Evolutionary conservation across 2,329 filamentous ascomycete genomes (phyloP).

Genomic region (Talaromyces sp.): DNA sequence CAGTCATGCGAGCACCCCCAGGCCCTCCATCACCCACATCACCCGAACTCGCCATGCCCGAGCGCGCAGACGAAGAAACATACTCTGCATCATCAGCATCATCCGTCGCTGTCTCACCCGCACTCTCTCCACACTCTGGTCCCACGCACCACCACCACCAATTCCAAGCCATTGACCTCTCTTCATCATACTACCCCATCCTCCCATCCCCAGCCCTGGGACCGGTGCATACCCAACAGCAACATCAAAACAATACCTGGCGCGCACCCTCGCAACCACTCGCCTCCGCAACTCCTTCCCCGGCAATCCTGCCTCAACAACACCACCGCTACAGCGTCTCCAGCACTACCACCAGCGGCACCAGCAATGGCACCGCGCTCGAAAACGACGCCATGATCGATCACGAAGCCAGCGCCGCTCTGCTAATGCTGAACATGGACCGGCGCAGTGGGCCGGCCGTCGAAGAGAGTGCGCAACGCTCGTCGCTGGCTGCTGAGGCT

Average conservation of each 20-base stretch:
- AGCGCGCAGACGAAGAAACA: constrained; percentile 16
- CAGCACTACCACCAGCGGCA: constrained; percentile 19
- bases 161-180: background rate
- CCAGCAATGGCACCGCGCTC: constrained; percentile 12
- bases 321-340: constrained; percentile 32
- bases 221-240: constrained; percentile 16
- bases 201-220: constrained; percentile 32
- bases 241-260: background rate
- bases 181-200: constrained; percentile 19
- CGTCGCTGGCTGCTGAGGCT: background rate
- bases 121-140: constrained; percentile 25
- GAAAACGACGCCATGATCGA: constrained; percentile 51
- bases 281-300: constrained; percentile 17
- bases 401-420: constrained; percentile 76
- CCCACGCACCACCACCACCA: background rate
- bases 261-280: constrained; percentile 9
- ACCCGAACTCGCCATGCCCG: constrained; percentile 23
- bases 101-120: constrained; percentile 26
- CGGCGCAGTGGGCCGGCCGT: constrained; percentile 45
- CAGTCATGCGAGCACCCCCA: background rate
- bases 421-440: constrained; percentile 83
- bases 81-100: constrained; percentile 22
- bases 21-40: constrained; percentile 31
- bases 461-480: background rate
- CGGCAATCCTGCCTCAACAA: constrained; percentile 16